Evolutionary conservation across 2,329 filamentous ascomycete species (phyloP).

Genomic region (Fusarium sp.): DNA sequence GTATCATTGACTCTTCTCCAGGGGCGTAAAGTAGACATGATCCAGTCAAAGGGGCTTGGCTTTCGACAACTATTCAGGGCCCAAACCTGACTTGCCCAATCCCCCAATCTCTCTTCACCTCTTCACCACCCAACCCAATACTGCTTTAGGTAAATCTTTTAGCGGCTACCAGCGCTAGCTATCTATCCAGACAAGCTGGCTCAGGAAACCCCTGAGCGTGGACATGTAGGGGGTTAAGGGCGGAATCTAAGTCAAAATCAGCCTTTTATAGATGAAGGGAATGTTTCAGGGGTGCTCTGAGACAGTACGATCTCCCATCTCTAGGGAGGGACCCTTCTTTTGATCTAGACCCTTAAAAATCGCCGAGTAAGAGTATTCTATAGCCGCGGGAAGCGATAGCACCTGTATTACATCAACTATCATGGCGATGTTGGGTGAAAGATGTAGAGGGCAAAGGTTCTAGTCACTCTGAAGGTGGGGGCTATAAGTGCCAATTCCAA

Average conservation of each 20-base stretch:
- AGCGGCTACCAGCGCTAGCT: too few relatives aligned
- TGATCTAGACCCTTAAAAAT: background rate
- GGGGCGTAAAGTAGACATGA: background rate
- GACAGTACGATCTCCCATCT: background rate
- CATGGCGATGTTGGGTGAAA: too few relatives aligned
- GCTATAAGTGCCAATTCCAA: background rate
- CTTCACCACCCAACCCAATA: too few relatives aligned
- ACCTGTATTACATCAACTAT: too few relatives aligned
- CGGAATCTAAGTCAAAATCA: background rate
- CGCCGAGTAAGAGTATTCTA: background rate
- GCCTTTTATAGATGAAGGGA: background rate
- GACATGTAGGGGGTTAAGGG: background rate
- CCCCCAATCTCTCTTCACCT: too few relatives aligned
- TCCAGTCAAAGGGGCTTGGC: background rate
- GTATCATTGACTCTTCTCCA: background rate
- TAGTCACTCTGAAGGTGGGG: rapidly evolving
- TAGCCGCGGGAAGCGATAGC: background rate
- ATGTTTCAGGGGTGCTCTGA: background rate
- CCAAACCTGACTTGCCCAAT: too few relatives aligned
- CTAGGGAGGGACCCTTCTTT: background rate
- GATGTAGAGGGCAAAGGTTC: background rate
- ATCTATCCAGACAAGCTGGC: too few relatives aligned
- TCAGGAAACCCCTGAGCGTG: background rate
- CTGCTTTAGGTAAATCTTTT: too few relatives aligned
- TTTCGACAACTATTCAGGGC: background rate